Base-by-base conservation (phyloP, 352 stramenopile species). In the Globisporangium radiosum region DNA sequence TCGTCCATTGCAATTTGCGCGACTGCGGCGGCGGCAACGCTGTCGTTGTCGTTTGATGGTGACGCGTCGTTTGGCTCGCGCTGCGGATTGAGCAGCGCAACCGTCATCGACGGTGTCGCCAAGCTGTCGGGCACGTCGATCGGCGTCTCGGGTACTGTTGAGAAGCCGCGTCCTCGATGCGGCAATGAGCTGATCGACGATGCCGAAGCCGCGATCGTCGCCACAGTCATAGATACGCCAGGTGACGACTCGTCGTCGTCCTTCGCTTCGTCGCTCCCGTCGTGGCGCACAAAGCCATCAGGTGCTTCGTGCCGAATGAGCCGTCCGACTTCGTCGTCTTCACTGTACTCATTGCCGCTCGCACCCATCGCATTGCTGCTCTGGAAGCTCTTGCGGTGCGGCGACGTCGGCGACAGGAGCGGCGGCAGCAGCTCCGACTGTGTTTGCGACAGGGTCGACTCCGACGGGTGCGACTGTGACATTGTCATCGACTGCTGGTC, bases 301-400 rank as follows among this genome's bases (percentile, higher is more conserved):
- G 73, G 73, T 11, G 74, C 70, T 63, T 93, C 72, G 39, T 87
- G 76, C 13, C 76, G 75, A 69, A 93, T 88, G 5, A 93, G 58
- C 36, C 85, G 52, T 5, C 75, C 81, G 44, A 93, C 80, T 62
- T 93, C 83, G 64, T 93, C 83, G 56, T 93, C 83, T 48, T 93
- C 83, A 13, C 78, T 68, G 49, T 92, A 92, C 19, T 90, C 85
- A 13, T 87, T 65, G 44, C 76, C 72, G 10, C 67, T 75, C 15
- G 75, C 74, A 42, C 75, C 66, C 11, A 86, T 63, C 13, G 61
- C 69, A 42, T 66, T 71, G 17, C 65, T 73, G 19, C 59, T 50
- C 15, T 68, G 54, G 15, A 68, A 78, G 37, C 72, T 81, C 50
- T 63, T 68, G n/a, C 66, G 64, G 58, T 73, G 72, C 15, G 78